These are phyloP conservation scores for Scheffersomyces ergatensis DNA, from an alignment of 805 yeast genomes.

Conservation along the genomic window DNA sequence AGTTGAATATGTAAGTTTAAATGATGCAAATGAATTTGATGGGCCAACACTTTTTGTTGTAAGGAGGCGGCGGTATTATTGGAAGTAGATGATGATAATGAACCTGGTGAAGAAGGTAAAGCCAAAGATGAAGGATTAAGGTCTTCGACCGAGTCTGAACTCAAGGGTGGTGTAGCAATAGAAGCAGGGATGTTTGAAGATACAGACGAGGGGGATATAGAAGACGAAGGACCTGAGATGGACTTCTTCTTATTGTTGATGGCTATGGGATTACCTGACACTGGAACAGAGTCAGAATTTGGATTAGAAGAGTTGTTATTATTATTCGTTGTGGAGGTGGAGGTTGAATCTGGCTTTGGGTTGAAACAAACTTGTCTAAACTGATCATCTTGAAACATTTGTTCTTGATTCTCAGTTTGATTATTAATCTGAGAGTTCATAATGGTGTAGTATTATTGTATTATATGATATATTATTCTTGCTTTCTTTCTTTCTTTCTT, in stretches of 20 bases:
- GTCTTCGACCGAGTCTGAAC: too few species aligned
- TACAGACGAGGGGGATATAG: too few species aligned
- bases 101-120: too few species aligned
- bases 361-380: conserved; percentile 8
- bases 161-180: too few species aligned
- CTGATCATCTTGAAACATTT: conserved; percentile 23
- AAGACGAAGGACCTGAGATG: too few species aligned
- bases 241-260: too few species aligned
- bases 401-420: conserved; percentile 28
- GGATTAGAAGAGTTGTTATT: neutral
- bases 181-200: too few species aligned
- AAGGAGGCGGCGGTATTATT: neutral
- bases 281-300: neutral
- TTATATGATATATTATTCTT: too few species aligned
- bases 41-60: neutral
- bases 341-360: conserved; percentile 1
- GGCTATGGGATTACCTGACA: too few species aligned
- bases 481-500: too few species aligned
- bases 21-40: neutral
- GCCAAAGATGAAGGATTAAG: too few species aligned
- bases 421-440: conserved; percentile 33
- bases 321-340: neutral
- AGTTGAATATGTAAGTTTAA: neutral
- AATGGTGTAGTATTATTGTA: too few species aligned
- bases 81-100: neutral